Evolutionary conservation across 1,284 basidiomycete species (phyloP), one percentile per base, ranked within the genome.

Genomic region (Ustanciosporium gigantosporum): DNA sequence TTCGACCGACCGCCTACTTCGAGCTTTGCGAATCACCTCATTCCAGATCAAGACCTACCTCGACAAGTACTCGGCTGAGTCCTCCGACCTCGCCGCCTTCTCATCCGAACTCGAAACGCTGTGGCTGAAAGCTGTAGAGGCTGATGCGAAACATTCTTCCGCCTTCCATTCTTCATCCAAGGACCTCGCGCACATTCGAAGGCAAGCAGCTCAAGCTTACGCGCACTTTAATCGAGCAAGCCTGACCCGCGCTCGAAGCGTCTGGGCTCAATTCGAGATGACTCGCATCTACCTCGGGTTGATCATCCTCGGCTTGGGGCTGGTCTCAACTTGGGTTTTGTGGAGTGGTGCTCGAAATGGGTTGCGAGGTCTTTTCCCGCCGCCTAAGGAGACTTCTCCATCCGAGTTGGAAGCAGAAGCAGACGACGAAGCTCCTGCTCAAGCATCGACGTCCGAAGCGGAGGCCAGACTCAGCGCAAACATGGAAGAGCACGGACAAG

Each of bases 211-310:
- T 8, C 38, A 45, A 22, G 65, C 73, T 25, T 72, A 74, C 41
- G 55, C 56, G 44, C 79, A 79, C 20, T 91, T 87, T 70, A 85
- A 83, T 20, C 83, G 86, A 24, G 78, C 82, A 11, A 86, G 88
- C 3, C 82, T 95, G 25, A 80, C 81, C 1, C 83, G 83, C 3
- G 92, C 93, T 66, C 86, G 91, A 6, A 80, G 84, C 19, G 85
- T 96, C 41, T 99, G 95, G 95, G 94, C 95, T 0, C 89, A 90
- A 71, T 98, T 98, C 81, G 90, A 92, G 59, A 81, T 88, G 3
- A 72, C 83, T 0, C 81, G 90, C 11, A 97, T 98, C 82, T 78
- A 79, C 3, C 79, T 87, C 17, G 94, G 84, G 5, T 46, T 83
- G 4, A 38, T 65, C 14, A 71, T 83, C 24, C 78, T 84, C 19